Evolutionary conservation across 1,284 basidiomycete genomes (phyloP).

Genomic region (Kalmanozyma brasiliensis): DNA sequence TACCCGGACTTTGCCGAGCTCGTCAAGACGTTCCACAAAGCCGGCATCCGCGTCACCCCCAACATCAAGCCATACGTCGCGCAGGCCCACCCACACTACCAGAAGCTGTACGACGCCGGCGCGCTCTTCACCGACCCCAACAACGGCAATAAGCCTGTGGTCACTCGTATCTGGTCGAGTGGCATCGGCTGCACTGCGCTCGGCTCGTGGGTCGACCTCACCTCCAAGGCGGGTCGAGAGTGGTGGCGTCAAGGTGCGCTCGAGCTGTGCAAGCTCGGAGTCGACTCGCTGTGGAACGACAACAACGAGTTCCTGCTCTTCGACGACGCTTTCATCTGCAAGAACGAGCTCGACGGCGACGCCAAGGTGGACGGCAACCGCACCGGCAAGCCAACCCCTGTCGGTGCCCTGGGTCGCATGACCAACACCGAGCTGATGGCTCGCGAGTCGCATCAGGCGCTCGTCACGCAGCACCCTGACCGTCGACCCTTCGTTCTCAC

Average conservation of each 20-base stretch:
- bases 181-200: conserved; percentile 68
- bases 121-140: conserved; percentile 68
- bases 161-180: conserved; percentile 69
- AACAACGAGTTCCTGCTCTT: conserved; percentile 70
- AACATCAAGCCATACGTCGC: conserved; percentile 69
- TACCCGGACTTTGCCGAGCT: conserved; percentile 70
- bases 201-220: conserved; percentile 70
- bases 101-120: conserved; percentile 62
- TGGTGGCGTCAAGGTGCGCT: conserved; percentile 70
- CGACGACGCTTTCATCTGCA: conserved; percentile 67
- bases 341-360: conserved; percentile 47
- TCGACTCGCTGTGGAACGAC: conserved; percentile 70
- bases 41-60: conserved; percentile 69
- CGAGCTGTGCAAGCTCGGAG: conserved; percentile 68
- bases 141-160: conserved; percentile 62
- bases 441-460: conserved; percentile 67
- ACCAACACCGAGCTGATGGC: conserved; percentile 69
- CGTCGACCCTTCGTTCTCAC: conserved; percentile 69
- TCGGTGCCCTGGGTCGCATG: conserved; percentile 69
- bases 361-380: conserved; percentile 35
- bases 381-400: conserved; percentile 24
- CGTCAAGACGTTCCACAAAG: conserved; percentile 68
- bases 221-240: conserved; percentile 65
- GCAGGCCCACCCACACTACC: conserved; percentile 67
- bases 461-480: conserved; percentile 61